Conservation (phyloP, 805 yeast genomes). For the Candida qinlingensis region DNA sequence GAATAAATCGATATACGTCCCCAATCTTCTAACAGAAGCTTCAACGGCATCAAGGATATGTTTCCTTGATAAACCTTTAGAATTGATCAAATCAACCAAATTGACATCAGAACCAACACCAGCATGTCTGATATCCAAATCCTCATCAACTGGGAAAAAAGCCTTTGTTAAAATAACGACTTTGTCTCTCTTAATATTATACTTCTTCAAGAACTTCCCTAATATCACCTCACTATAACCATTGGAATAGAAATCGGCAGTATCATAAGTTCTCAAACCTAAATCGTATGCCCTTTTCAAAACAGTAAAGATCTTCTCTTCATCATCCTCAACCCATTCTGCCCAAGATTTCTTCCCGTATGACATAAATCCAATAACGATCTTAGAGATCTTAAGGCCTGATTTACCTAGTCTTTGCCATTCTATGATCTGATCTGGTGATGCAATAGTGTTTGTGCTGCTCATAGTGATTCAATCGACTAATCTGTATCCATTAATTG, state of each 20-base stretch:
- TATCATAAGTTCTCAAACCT: slow-evolving; percentile 46
- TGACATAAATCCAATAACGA: slow-evolving; percentile 53
- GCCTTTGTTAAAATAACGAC: slow-evolving; percentile 52
- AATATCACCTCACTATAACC: slow-evolving; percentile 43
- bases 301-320: slow-evolving; percentile 38
- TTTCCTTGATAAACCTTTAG: slow-evolving; percentile 38
- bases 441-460: no score
- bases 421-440: not conserved
- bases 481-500: no score
- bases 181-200: slow-evolving; percentile 46
- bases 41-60: slow-evolving; percentile 39
- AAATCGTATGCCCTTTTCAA: slow-evolving; percentile 42
- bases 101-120: slow-evolving; percentile 4
- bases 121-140: slow-evolving; percentile 10
- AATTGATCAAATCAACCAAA: slow-evolving; percentile 26
- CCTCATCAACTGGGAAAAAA: slow-evolving; percentile 16
- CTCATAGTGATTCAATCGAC: no score
- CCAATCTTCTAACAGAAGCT: slow-evolving; percentile 40
- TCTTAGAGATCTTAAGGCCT: slow-evolving; percentile 43
- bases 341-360: slow-evolving; percentile 41
- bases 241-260: slow-evolving; percentile 44
- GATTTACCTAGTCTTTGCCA: slow-evolving; percentile 33
- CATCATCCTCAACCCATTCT: slow-evolving; percentile 43
- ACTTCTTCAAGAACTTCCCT: slow-evolving; percentile 49
- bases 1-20: slow-evolving; percentile 47